Percentiles rank a stretch among this genome's conserved stretches.
These are phyloP conservation scores for Chlorella ohadii DNA, from an alignment of 139 green algal species.

Conservation along the genomic window DNA sequence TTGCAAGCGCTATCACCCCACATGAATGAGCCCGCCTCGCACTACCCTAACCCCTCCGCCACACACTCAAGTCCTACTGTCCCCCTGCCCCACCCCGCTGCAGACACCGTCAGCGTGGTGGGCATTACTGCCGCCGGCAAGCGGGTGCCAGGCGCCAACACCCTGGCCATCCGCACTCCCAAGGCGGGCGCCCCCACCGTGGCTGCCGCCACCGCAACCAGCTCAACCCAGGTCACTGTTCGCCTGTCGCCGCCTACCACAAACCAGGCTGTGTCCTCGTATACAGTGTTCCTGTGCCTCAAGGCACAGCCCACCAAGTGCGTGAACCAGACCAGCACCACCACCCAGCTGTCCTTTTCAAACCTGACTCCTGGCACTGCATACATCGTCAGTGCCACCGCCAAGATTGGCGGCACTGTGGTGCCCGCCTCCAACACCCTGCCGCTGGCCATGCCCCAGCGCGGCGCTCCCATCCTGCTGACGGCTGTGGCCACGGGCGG, in stretches of 20 bases:
- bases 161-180: too few relatives aligned
- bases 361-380: background rate
- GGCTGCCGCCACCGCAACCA: too few relatives aligned
- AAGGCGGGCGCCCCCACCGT: too few relatives aligned
- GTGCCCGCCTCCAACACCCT: constrained; percentile 12
- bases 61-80: too few relatives aligned
- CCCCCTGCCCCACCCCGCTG: too few relatives aligned
- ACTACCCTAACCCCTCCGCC: too few relatives aligned
- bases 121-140: too few relatives aligned
- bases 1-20: too few relatives aligned
- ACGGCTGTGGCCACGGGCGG: background rate
- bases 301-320: background rate
- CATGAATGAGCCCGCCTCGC: too few relatives aligned
- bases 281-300: background rate
- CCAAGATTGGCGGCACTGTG: background rate
- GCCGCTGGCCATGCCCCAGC: background rate
- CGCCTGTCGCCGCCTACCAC: background rate
- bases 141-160: too few relatives aligned
- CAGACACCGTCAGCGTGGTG: too few relatives aligned
- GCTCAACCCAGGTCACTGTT: background rate
- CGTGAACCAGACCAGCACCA: background rate
- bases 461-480: background rate
- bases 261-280: background rate
- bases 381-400: background rate
- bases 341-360: background rate